Evolutionary conservation across 2,329 filamentous ascomycete species (phyloP), one percentile per base, ranked within the genome.

Genomic region (Pseudonectria foliicola): DNA sequence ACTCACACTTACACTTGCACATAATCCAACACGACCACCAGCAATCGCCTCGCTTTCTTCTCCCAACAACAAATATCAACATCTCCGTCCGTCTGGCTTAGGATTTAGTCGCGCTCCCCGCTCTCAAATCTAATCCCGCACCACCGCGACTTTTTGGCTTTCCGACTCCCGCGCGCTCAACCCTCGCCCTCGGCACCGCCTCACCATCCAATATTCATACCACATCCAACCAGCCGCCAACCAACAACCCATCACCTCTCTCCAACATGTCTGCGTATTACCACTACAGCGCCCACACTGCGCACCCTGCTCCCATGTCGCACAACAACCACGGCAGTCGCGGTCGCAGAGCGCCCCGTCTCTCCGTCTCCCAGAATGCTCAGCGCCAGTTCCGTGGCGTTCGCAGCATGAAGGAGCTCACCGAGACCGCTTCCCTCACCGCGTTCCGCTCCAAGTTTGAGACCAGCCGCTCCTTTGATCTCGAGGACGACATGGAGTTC

Each of bases 401-500:
- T 35, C 82, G 85, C 56, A 85, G 81, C 54, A 86, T 90, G 66
- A 89, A 93, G 63, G 88, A 95, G 61, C 67, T 87, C 45, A 80
- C 80, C 51, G 88, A 94, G 62, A 73, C 82, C n/a, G 78, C 79
- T 13, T 76, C 80, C 33, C 70, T 93, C 40, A 74, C 75, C 42
- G 78, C 80, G 44, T 95, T 94, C 68, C 84, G 90, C 50, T 78
- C 78, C 49, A 82, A 88, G 56, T 94, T 94, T 51, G 89, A 96
- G 67, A 85, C 87, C 45, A 87, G 85, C 40, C 80, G 88, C 40
- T 95, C 89, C 8, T 96, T 96, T 56, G 90, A 96, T 52, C 74
- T 96, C 43, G 90, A 95, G 56, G 90, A 96, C 59, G 90, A 96
- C 60, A 75, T 95, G 66, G 83, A 95, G 63, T 96, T 96, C 64